A percentile compares a stretch with the other conserved stretches of the same genome.
Evolutionary conservation across 345 rosid genomes (phyloP).

Genomic region (Melastoma malabathricum): DNA sequence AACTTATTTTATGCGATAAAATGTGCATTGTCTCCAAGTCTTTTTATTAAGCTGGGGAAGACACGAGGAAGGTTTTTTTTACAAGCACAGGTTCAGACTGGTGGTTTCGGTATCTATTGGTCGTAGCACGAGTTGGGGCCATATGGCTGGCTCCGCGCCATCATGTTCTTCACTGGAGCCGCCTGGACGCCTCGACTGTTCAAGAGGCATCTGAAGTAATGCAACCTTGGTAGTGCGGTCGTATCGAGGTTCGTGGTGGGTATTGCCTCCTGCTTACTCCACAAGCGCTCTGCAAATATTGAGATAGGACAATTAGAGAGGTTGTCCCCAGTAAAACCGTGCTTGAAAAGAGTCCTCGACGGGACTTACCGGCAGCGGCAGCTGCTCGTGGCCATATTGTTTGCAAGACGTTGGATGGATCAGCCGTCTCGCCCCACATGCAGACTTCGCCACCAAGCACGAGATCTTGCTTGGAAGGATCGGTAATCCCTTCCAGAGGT

Average conservation of each 20-base stretch:
- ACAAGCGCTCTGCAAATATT: conserved; percentile 41
- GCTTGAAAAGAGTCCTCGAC: too few species aligned
- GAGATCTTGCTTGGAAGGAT: conserved; percentile 43
- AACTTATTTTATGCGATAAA: too few species aligned
- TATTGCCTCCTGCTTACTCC: conserved; percentile 58
- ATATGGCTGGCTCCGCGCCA: conserved; percentile 47
- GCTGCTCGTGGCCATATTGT: conserved; percentile 49
- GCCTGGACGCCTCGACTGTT: conserved; percentile 71
- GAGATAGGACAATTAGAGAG: too few species aligned
- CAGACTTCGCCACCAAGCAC: conserved; percentile 94
- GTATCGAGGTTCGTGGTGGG: conserved; percentile 28
- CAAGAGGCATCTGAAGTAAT: conserved; percentile 81
- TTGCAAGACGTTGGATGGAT: conserved; percentile 65
- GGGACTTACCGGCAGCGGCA: too few species aligned
- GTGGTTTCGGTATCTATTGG: conserved; percentile 20
- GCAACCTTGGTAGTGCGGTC: conserved; percentile 58
- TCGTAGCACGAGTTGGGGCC: conserved; percentile 80
- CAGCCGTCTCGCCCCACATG: conserved; percentile 84
- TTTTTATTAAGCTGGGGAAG: too few species aligned
- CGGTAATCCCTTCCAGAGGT: conserved; percentile 57
- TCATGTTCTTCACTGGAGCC: conserved; percentile 52
- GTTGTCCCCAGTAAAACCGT: too few species aligned
- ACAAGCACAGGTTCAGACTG: too few species aligned
- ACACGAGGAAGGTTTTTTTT: too few species aligned
- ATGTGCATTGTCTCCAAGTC: too few species aligned